Percentiles rank a stretch among this genome's conserved stretches.
Evolutionary conservation across 2,329 filamentous ascomycete genomes (phyloP).

Genomic region (Trichoderma asperellum): DNA sequence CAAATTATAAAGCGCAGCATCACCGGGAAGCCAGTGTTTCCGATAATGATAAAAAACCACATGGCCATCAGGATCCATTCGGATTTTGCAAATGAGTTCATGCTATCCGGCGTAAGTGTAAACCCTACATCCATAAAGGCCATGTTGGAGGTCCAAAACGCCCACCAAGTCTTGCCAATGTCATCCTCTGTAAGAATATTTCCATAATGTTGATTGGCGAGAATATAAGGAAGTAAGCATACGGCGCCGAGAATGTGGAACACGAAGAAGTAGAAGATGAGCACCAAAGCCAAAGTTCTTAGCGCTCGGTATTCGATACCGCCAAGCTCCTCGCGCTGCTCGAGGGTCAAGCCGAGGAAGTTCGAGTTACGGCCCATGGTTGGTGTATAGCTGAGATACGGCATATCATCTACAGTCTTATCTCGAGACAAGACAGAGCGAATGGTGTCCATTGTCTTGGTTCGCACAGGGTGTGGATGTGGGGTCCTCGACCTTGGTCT

Average conservation of each 20-base stretch:
- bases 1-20: slow-evolving; percentile 95
- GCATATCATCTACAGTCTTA: slow-evolving; percentile 62
- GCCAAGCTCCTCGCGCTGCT: slow-evolving; percentile 91
- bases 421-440: slow-evolving; percentile 59
- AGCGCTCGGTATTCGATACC: slow-evolving; percentile 95
- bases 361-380: slow-evolving; percentile 92
- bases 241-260: slow-evolving; percentile 79
- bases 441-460: slow-evolving; percentile 63
- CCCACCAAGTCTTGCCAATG: slow-evolving; percentile 82
- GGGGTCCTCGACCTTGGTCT: slow-evolving; percentile 29
- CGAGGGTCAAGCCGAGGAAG: slow-evolving; percentile 84
- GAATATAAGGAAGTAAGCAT: slow-evolving; percentile 80
- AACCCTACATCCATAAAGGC: slow-evolving; percentile 96
- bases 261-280: slow-evolving; percentile 79
- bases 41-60: slow-evolving; percentile 87
- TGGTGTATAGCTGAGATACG: slow-evolving; percentile 92
- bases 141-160: slow-evolving; percentile 83
- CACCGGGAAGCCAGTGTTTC: slow-evolving; percentile 93
- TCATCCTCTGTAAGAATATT: slow-evolving; percentile 64
- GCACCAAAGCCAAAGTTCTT: slow-evolving; percentile 79
- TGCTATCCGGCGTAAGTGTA: slow-evolving; percentile 89
- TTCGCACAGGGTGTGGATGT: slow-evolving; percentile 37
- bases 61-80: slow-evolving; percentile 76
- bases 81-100: slow-evolving; percentile 83
- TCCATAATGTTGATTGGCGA: slow-evolving; percentile 64